Evolutionary conservation across 2,329 filamentous ascomycete genomes (phyloP), one percentile per base, ranked within the genome.

Genomic region (Fusarium odoratissimum): DNA sequence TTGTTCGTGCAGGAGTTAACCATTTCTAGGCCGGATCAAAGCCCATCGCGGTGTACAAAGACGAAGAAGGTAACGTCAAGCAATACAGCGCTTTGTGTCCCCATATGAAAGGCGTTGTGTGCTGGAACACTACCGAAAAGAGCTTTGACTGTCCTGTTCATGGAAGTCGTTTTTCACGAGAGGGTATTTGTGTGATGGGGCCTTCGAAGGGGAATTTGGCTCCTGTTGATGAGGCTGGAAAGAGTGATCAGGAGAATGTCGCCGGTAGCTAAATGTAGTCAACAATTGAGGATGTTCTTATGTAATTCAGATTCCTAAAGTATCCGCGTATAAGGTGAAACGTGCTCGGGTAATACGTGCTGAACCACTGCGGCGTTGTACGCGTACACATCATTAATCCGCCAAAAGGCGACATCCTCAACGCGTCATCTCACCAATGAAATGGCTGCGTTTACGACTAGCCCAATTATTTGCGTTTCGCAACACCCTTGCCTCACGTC

Each of bases 31-130:
- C 37, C 0, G 69, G 59, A 2, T 79, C 77, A n/a, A 85, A 83
- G 67, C 87, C 87, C 0, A 69, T 88, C 13, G 88, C 87, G 0
- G 84, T 89, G 0, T 90, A 89, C 79, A 89, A 88, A 74, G 86
- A 89, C 64, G 86, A 88, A 10, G 77, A 84, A 0, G 87, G 87
- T 0, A 82, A 86, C 33, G 81, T 88, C 3, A 83, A 83, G 37
- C 84, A 83, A 72, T 85, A 87, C 76, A 88, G 84, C 48, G 88
- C 87, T 0, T 61, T 90, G 1, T 90, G 88, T 70, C 87, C 88
- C 10, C 87, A 90, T 72, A 68, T 90, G 78, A 84, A 87, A 63
- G 88, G 86, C 2, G 85, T 90, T 0, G 83, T 90, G 0, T 87
- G 86, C 76, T 90, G 88, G 87, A 90, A 90, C 66, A 71, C 78